Conservation (phyloP, 2,329 filamentous ascomycete species). For the Nemania sp. region DNA sequence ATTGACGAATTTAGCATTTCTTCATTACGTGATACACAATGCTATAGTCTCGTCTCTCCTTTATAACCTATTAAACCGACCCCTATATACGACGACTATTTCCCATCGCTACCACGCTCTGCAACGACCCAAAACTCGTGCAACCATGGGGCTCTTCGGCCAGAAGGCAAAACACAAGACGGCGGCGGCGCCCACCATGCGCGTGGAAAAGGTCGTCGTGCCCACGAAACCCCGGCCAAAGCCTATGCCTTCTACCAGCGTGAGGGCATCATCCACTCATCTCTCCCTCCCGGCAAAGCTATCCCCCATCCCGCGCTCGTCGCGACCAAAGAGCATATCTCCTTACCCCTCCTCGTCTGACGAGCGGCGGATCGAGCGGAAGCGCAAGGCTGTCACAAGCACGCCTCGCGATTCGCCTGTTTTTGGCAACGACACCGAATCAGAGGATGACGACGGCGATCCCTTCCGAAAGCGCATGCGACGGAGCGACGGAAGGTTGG, state of each 20-base stretch:
- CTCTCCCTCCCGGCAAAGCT: slow-evolving; percentile 52
- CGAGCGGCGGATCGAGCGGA: slow-evolving; percentile 54
- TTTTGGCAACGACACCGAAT: slow-evolving; percentile 61
- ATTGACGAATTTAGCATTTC: background rate
- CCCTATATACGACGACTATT: slow-evolving; percentile 17
- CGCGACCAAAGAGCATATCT: slow-evolving; percentile 55
- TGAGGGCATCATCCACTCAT: slow-evolving; percentile 42
- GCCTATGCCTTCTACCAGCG: slow-evolving; percentile 39
- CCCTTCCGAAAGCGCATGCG: slow-evolving; percentile 65
- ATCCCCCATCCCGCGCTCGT: slow-evolving; percentile 56
- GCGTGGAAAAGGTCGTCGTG: slow-evolving; percentile 65
- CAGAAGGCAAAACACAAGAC: slow-evolving; percentile 64
- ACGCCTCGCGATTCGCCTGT: slow-evolving; percentile 59
- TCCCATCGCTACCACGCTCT: background rate
- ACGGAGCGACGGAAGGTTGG: slow-evolving; percentile 55
- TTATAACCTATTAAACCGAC: background rate
- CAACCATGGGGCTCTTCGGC: slow-evolving; percentile 57
- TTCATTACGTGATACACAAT: slow-evolving; percentile 17
- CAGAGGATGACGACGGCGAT: slow-evolving; percentile 65
- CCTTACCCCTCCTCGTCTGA: slow-evolving; percentile 52
- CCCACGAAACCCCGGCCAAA: slow-evolving; percentile 50
- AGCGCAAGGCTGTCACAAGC: slow-evolving; percentile 60
- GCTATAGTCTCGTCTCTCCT: slow-evolving; percentile 8
- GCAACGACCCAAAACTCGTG: slow-evolving; percentile 9
- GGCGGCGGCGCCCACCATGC: slow-evolving; percentile 62